Base-by-base conservation (phyloP, 1,284 basidiomycete species). In the Mycena citricolor region DNA sequence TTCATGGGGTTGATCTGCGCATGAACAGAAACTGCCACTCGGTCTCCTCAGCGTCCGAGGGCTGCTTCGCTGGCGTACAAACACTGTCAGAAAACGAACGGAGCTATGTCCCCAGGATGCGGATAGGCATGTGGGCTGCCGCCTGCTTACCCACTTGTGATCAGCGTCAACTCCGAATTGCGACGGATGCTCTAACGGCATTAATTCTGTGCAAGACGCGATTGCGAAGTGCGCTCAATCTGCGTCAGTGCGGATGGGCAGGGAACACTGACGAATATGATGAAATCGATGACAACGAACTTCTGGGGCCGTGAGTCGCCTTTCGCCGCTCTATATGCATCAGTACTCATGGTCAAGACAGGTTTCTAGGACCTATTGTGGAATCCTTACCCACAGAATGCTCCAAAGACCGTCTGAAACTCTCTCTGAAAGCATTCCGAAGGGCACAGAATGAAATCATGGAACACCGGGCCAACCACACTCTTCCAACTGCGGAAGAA, bases 121-220 rank as follows among this genome's bases (percentile, higher is more conserved):
- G 78, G 55, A 60, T 71, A 11, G 77, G 77, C 1, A 60, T 84
- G 16, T 66, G 81, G 21, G 77, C 76, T 2, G 66, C 76, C 1
- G 62, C 80, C 4, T 80, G 77, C 54, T 76, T 77, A 52, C 80
- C 82, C 5, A 71, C 64, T 3, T 76, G 73, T 54, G 81, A 83
- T 54, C 58, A 63, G 13, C 62, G 76, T 1, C 82, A 83, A 54
- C 60, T 84, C 21, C 64, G 67, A 23, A 61, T 78, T 28, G 62
- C 75, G 39, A 65, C 71, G 16, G 75, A 83, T 51, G 71, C 80
- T 45, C 56, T 76, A 43, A 67, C 70, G 25, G 50, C 73, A 36
- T 43, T 79, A 30, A 49, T 74, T 30, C 58, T 73, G 24, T 61
- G 65, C 39, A 58, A 66, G 39, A 29, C 32, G 4, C 42, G 51